These are phyloP conservation scores for Rubroshorea leprosula DNA, from an alignment of 345 rosid genomes.

Conservation along the genomic window DNA sequence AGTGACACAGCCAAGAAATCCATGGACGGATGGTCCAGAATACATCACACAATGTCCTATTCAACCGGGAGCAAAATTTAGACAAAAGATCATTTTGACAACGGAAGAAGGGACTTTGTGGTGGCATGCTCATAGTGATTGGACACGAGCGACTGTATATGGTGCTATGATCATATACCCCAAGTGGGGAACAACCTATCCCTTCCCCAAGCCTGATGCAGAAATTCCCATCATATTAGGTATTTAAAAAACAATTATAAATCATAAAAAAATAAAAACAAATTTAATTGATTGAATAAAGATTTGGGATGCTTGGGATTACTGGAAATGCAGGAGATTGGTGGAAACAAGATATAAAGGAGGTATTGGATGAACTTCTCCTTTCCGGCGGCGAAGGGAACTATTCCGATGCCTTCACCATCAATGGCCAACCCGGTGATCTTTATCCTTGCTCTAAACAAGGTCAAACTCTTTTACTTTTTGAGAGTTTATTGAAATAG, in stretches of 20 bases:
- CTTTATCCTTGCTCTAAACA: conserved; percentile 31
- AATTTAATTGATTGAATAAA: background rate
- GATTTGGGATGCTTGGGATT: background rate
- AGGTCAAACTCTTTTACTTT: conserved; percentile 7
- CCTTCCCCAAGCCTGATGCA: conserved; percentile 22
- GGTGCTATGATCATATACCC: background rate
- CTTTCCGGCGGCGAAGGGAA: conserved; percentile 27
- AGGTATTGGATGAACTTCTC: conserved; percentile 6
- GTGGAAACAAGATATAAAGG: conserved; percentile 35
- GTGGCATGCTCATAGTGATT: conserved; percentile 44
- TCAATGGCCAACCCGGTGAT: conserved; percentile 49
- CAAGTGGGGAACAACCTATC: conserved; percentile 9
- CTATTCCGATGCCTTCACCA: conserved; percentile 42
- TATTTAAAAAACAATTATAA: background rate
- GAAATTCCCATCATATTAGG: conserved; percentile 38
- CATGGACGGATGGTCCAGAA: conserved; percentile 44
- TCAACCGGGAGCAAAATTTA: conserved; percentile 22
- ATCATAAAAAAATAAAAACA: background rate
- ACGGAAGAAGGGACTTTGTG: conserved; percentile 34
- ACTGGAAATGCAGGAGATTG: conserved; percentile 36
- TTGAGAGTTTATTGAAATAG: too few relatives aligned
- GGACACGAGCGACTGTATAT: conserved; percentile 37
- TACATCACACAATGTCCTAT: conserved; percentile 34
- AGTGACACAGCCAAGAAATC: conserved; percentile 25
- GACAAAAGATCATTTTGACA: conserved; percentile 18